These are phyloP conservation scores for Boletus barrowsii DNA, from an alignment of 768 basidiomycete species.

Conservation along the genomic window DNA sequence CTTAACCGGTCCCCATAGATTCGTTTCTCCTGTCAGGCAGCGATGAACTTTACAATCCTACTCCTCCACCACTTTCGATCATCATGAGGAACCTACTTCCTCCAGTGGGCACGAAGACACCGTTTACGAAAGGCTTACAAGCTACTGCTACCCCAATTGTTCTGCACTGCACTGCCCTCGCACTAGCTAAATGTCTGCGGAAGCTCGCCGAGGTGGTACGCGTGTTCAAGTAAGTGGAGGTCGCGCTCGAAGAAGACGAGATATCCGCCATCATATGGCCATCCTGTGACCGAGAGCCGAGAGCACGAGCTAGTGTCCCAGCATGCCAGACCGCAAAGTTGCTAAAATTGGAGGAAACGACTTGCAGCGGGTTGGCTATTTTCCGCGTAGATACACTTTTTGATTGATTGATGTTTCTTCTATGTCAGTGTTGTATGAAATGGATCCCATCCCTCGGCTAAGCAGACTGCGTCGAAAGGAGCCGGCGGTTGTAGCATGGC, in stretches of 20 bases:
- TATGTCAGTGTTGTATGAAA: not conserved
- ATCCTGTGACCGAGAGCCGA: not conserved
- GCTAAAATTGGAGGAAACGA: not conserved
- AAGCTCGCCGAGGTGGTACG: constrained; percentile 63
- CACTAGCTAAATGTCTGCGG: constrained; percentile 67
- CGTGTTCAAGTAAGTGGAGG: constrained; percentile 46
- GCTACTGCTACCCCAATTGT: constrained; percentile 64
- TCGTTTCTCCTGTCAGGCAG: constrained; percentile 56
- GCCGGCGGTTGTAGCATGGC: no score
- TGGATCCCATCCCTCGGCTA: not conserved
- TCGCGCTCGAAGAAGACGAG: constrained; percentile 57
- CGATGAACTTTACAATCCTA: constrained; percentile 53
- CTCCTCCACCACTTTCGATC: constrained; percentile 67
- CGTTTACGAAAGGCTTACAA: constrained; percentile 82
- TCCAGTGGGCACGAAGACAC: constrained; percentile 59
- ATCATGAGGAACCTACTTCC: constrained; percentile 83
- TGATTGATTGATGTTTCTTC: no score
- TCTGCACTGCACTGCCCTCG: constrained; percentile 80
- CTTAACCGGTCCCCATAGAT: constrained; percentile 63
- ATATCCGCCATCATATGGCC: no score
- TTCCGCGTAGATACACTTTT: no score
- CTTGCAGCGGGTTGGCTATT: no score
- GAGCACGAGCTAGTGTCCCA: not conserved
- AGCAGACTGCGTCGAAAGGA: not conserved
- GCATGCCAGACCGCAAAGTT: not conserved